These are phyloP conservation scores for Candolleomyces eurysporus DNA, from an alignment of 768 basidiomycete species.

Conservation along the genomic window DNA sequence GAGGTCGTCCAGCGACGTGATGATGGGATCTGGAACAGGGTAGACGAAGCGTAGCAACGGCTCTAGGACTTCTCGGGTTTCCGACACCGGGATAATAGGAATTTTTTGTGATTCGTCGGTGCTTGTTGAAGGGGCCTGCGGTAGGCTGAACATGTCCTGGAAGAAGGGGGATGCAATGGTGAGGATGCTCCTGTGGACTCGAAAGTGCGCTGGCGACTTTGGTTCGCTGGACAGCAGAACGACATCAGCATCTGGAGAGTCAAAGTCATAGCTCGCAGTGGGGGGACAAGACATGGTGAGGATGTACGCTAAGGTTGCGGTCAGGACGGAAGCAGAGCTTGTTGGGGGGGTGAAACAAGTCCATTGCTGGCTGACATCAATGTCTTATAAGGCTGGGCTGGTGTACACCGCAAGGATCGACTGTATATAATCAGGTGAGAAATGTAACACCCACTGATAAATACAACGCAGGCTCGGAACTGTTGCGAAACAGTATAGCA, in stretches of 20 bases:
- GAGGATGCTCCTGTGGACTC: conserved; percentile 61
- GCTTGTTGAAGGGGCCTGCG: conserved; percentile 37
- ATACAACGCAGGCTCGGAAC: not conserved
- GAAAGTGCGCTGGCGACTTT: conserved; percentile 45
- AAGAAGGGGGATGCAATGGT: conserved; percentile 68
- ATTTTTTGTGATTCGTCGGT: conserved; percentile 13
- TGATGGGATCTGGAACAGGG: conserved; percentile 52
- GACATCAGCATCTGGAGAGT: conserved; percentile 48
- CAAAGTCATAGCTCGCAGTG: conserved; percentile 7
- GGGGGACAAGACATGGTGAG: conserved; percentile 9
- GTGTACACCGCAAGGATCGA: not conserved
- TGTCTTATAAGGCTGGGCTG: not conserved
- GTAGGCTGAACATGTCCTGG: conserved; percentile 63
- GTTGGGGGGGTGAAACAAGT: not conserved
- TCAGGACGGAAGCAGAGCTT: too few species aligned
- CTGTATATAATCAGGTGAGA: not conserved
- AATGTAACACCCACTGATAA: not conserved
- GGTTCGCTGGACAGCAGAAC: conserved; percentile 44
- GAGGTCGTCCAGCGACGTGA: conserved; percentile 55
- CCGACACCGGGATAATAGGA: conserved; percentile 56
- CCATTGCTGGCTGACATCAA: not conserved
- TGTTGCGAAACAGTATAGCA: not conserved
- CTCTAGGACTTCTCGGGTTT: conserved; percentile 43
- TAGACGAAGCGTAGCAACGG: conserved; percentile 60
- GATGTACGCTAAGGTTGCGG: too few species aligned